These are phyloP conservation scores for Venturia asperata DNA, from an alignment of 2,329 filamentous ascomycete species.

Conservation along the genomic window DNA sequence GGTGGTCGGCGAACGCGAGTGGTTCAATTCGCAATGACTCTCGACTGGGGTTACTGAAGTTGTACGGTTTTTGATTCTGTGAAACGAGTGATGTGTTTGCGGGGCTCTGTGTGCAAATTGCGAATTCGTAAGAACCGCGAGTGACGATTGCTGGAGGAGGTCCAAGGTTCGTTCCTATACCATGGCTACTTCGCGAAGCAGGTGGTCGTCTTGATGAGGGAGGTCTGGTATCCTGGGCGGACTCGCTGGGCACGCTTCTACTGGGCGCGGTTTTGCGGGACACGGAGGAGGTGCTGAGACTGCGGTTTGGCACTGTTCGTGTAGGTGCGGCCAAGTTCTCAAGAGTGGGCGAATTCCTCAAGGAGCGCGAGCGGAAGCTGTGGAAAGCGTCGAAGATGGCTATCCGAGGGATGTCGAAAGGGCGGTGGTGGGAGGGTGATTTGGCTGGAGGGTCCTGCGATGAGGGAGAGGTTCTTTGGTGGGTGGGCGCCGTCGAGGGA, in stretches of 20 bases:
- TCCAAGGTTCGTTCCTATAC: constrained; percentile 44
- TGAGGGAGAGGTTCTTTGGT: not conserved
- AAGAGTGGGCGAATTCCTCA: constrained; percentile 6
- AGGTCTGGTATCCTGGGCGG: constrained; percentile 26
- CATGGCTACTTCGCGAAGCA: constrained; percentile 43
- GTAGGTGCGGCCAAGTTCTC: not conserved
- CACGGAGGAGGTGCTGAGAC: not conserved
- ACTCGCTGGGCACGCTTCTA: not conserved
- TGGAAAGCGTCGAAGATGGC: not conserved
- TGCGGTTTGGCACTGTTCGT: not conserved
- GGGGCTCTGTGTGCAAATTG: constrained; percentile 29
- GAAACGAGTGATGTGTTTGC: not conserved
- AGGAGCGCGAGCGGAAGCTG: not conserved
- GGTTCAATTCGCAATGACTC: not conserved
- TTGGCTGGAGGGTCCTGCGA: not conserved
- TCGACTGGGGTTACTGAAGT: not conserved
- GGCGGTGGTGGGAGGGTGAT: not conserved
- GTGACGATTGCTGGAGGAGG: constrained; percentile 47
- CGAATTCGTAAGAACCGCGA: constrained; percentile 31
- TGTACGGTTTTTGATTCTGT: constrained; percentile 17
- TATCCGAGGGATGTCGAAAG: constrained; percentile 7
- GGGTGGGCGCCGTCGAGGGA: not conserved
- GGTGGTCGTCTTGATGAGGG: constrained; percentile 35
- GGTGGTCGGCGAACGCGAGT: not conserved
- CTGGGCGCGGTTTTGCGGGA: too few relatives aligned